phyloP scores from a whole-genome alignment of 169 alveolate genomes.

The Plasmodium gallinaceum region DNA sequence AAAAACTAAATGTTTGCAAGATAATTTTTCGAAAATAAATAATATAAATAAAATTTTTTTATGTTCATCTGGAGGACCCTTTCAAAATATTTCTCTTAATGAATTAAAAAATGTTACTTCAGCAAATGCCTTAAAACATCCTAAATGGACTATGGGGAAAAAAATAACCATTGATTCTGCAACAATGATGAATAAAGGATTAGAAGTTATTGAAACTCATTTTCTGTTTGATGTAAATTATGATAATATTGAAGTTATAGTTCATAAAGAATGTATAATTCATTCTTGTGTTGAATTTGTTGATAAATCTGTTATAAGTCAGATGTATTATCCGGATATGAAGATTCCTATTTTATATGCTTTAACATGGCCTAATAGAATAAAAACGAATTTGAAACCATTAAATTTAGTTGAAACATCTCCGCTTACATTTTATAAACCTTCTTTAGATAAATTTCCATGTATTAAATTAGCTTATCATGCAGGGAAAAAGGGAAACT shows the following conservation, averaged over 20 bases:
- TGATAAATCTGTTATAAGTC: slow-evolving; percentile 88
- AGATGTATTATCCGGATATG: slow-evolving; percentile 90
- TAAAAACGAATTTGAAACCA: slow-evolving; percentile 40
- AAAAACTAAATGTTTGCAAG: slow-evolving; percentile 51
- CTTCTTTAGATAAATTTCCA: slow-evolving; percentile 85
- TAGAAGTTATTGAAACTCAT: slow-evolving; percentile 91
- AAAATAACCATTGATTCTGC: slow-evolving; percentile 91
- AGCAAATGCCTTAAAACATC: slow-evolving; percentile 83
- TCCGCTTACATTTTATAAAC: slow-evolving; percentile 80
- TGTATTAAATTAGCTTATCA: slow-evolving; percentile 87
- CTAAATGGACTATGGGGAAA: slow-evolving; percentile 91
- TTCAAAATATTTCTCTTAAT: slow-evolving; percentile 73
- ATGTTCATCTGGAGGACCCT: slow-evolving; percentile 87
- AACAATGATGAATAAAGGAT: slow-evolving; percentile 91
- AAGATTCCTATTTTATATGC: slow-evolving; percentile 85
- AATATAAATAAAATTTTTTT: slow-evolving; percentile 78
- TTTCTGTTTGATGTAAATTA: slow-evolving; percentile 86
- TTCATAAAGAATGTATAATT: slow-evolving; percentile 89
- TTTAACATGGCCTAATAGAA: slow-evolving; percentile 85
- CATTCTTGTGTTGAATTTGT: slow-evolving; percentile 89
- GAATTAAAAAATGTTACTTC: slow-evolving; percentile 73
- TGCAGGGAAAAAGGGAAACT: slow-evolving; percentile 88
- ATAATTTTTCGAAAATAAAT: slow-evolving; percentile 57
- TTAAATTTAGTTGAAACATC: slow-evolving; percentile 75
- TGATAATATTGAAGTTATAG: slow-evolving; percentile 80